Conservation (phyloP, 2,329 filamentous ascomycete species). For the Xylariaceae sp. region DNA sequence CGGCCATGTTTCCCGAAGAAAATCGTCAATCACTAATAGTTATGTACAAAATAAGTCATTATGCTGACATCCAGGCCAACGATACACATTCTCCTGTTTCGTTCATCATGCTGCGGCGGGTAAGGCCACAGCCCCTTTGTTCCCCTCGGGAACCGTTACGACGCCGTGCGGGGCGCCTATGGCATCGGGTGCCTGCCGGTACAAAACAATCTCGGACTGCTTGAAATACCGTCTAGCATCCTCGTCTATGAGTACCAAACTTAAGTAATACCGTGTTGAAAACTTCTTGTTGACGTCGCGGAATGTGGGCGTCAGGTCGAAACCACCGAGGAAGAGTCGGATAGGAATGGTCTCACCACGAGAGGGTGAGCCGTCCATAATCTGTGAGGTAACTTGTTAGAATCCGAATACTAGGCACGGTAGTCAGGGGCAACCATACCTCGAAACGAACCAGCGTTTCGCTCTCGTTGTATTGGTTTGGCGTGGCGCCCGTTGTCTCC, state of each 20-base stretch:
- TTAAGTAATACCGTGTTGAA: slow-evolving; percentile 95
- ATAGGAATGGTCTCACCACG: slow-evolving; percentile 94
- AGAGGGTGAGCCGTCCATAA: slow-evolving; percentile 99
- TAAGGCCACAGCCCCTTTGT: slow-evolving; percentile 23
- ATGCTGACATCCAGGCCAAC: slow-evolving; percentile 1
- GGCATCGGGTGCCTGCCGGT: slow-evolving; percentile 68
- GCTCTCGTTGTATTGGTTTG: slow-evolving; percentile 99
- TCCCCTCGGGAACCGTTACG: slow-evolving; percentile 36
- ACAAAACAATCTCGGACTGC: slow-evolving; percentile 96
- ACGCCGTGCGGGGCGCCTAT: slow-evolving; percentile 43
- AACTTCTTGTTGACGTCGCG: slow-evolving; percentile 99
- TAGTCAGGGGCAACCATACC: slow-evolving; percentile 40
- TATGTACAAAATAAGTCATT: slow-evolving; percentile 26
- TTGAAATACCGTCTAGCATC: slow-evolving; percentile 98
- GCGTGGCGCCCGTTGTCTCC: slow-evolving; percentile 92
- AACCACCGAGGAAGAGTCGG: slow-evolving; percentile 90
- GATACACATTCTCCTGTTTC: neutral
- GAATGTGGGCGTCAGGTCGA: slow-evolving; percentile 96
- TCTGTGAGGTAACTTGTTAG: slow-evolving; percentile 44
- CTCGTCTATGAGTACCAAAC: slow-evolving; percentile 91
- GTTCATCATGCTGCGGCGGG: slow-evolving; percentile 23
- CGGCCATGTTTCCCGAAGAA: slow-evolving; percentile 24
- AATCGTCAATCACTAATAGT: slow-evolving; percentile 18
- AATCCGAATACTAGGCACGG: neutral
- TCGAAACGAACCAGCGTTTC: slow-evolving; percentile 97